phyloP scores from a whole-genome alignment of 495 filamentous ascomycete genomes.

The Penicillium paxilli region DNA sequence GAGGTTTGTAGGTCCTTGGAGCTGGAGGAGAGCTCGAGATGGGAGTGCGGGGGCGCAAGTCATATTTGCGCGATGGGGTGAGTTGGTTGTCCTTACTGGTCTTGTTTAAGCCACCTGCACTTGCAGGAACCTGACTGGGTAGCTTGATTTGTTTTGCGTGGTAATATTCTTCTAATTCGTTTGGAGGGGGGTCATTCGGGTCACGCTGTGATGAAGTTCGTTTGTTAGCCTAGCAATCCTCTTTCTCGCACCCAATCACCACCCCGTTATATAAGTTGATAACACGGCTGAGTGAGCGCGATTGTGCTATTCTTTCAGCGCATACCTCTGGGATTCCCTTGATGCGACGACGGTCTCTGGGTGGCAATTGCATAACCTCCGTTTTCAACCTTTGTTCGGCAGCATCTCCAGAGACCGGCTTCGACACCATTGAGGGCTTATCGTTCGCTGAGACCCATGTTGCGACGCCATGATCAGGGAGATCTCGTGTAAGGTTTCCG shows the following conservation, averaged over 20 bases:
- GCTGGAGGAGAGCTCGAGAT: background rate
- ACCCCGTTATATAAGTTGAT: too few species aligned
- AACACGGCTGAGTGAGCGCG: background rate
- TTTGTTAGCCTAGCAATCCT: conserved; percentile 8
- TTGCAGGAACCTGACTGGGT: conserved; percentile 74
- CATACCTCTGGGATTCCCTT: conserved; percentile 71
- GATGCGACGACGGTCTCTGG: conserved; percentile 80
- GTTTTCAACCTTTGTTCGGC: conserved; percentile 86
- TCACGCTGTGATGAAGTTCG: conserved; percentile 53
- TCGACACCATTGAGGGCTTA: conserved; percentile 79
- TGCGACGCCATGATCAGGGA: conserved; percentile 88
- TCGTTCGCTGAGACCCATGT: conserved; percentile 96
- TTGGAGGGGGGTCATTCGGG: conserved; percentile 60
- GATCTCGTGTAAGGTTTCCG: conserved; percentile 82
- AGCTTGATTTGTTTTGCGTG: conserved; percentile 65
- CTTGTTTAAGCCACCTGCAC: conserved; percentile 79
- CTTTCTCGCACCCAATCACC: too few species aligned
- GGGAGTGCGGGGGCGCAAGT: conserved; percentile 1
- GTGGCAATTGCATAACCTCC: conserved; percentile 90
- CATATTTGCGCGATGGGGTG: conserved; percentile 1
- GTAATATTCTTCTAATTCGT: conserved; percentile 67
- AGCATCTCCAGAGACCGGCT: conserved; percentile 83
- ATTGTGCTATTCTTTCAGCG: too few species aligned
- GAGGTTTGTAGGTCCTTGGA: background rate
- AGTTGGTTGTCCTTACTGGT: conserved; percentile 65